Evolutionary conservation across 805 yeast species (phyloP).

Genomic region (Ogataea pini): DNA sequence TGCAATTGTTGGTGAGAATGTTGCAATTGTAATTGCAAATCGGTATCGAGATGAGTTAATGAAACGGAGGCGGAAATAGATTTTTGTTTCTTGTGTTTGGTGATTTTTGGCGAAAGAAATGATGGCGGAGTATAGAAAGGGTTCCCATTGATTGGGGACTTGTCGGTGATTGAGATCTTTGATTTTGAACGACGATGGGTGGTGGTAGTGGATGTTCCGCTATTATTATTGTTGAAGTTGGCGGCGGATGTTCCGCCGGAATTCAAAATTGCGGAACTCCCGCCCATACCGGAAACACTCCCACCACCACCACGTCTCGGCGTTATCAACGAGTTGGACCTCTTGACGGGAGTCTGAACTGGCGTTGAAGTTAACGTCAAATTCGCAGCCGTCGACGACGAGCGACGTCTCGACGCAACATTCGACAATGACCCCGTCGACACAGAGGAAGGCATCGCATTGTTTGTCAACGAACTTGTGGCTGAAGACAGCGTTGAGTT

Average conservation of each 20-base stretch:
- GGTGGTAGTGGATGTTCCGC: not conserved
- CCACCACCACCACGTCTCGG: conserved; percentile 21
- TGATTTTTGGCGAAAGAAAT: conserved; percentile 43
- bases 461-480: conserved; percentile 23
- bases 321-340: conserved; percentile 23
- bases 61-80: conserved; percentile 35
- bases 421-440: conserved; percentile 23
- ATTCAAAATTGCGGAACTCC: conserved; percentile 11
- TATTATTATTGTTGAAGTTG: too few species aligned
- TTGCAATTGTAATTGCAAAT: conserved; percentile 29
- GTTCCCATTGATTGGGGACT: conserved; percentile 42
- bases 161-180: conserved; percentile 25
- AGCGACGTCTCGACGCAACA: conserved; percentile 17
- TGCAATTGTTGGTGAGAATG: conserved; percentile 15
- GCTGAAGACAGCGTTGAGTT: conserved; percentile 36
- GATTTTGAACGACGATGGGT: conserved; percentile 26
- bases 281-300: not conserved
- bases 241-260: not conserved
- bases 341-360: conserved; percentile 26
- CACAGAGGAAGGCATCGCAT: conserved; percentile 17
- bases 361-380: conserved; percentile 21
- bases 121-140: conserved; percentile 51
- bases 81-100: conserved; percentile 34
- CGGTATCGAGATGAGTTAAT: conserved; percentile 34
- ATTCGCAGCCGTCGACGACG: conserved; percentile 14